Conservation (phyloP, 192 early-diverging fungal species). For the Coemansia sp. region DNA sequence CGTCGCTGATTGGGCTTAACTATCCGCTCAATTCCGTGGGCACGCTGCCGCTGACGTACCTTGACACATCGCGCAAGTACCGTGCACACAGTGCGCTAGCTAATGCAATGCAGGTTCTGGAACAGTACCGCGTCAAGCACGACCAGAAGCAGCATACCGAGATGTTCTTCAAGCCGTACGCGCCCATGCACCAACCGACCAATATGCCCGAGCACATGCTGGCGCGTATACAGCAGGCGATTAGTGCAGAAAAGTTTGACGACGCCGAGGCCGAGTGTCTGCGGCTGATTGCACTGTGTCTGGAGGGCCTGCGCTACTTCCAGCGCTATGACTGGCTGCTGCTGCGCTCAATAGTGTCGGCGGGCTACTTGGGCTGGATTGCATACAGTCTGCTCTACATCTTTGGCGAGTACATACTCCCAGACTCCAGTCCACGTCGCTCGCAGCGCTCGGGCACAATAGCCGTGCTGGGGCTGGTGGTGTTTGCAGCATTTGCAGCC, state of each 20-base stretch:
- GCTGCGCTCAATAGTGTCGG: constrained; percentile 75
- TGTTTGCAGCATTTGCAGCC: constrained; percentile 48
- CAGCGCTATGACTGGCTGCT: constrained; percentile 98
- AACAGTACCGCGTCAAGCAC: constrained; percentile 85
- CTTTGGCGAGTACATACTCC: constrained; percentile 63
- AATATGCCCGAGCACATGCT: constrained; percentile 58
- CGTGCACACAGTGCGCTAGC: constrained; percentile 74
- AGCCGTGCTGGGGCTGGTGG: constrained; percentile 35
- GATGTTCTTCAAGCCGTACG: constrained; percentile 77
- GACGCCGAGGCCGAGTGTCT: constrained; percentile 69
- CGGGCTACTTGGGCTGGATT: constrained; percentile 92
- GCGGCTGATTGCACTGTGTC: constrained; percentile 61
- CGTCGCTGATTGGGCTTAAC: constrained; percentile 79
- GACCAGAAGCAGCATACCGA: constrained; percentile 75
- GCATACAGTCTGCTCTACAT: constrained; percentile 79
- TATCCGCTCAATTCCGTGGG: constrained; percentile 95
- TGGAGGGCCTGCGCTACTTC: constrained; percentile 89
- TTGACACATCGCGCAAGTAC: constrained; percentile 68
- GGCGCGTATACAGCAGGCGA: constrained; percentile 59
- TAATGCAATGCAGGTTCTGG: constrained; percentile 83
- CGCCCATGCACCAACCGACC: constrained; percentile 58
- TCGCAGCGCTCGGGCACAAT: constrained; percentile 26
- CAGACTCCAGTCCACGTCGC: constrained; percentile 4
- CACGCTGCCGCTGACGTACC: constrained; percentile 76
- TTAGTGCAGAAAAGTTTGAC: constrained; percentile 61